phyloP scores from a whole-genome alignment of 1,139 yeast species.

The Pichia sp. region DNA sequence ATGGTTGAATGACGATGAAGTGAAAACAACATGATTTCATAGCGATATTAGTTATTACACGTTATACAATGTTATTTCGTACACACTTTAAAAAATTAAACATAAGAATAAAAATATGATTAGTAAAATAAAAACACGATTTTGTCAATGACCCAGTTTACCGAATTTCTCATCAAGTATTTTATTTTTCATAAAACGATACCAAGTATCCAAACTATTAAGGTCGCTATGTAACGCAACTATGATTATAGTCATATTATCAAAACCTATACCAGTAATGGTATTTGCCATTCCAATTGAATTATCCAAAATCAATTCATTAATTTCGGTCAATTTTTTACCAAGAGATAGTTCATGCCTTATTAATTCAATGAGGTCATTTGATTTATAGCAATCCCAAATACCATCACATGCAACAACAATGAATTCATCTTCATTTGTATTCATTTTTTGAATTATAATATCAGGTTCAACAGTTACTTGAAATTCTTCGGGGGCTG shows the following conservation, averaged over 20 bases:
- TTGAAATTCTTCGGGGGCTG: constrained; percentile 37
- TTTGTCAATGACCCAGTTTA: constrained; percentile 12
- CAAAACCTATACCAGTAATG: constrained; percentile 72
- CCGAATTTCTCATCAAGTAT: constrained; percentile 43
- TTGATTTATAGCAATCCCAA: constrained; percentile 70
- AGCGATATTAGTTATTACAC: background rate
- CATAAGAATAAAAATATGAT: background rate
- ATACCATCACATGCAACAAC: constrained; percentile 74
- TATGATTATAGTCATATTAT: constrained; percentile 68
- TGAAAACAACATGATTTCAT: background rate
- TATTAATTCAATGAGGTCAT: constrained; percentile 45
- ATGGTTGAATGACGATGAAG: constrained; percentile 8
- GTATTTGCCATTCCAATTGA: constrained; percentile 69
- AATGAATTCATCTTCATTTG: constrained; percentile 49
- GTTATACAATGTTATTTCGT: background rate
- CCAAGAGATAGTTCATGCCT: constrained; percentile 54
- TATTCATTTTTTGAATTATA: constrained; percentile 39
- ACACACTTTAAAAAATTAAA: background rate
- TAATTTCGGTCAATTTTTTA: constrained; percentile 51
- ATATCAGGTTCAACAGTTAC: constrained; percentile 71
- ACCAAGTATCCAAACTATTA: constrained; percentile 47
- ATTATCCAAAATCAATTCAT: constrained; percentile 54
- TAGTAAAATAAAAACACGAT: background rate
- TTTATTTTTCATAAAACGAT: constrained; percentile 43
- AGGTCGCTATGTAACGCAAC: constrained; percentile 38